Evolutionary conservation across 1,284 basidiomycete species (phyloP), one percentile per base, ranked within the genome.

Genomic region (Limonomyces culmigenus): DNA sequence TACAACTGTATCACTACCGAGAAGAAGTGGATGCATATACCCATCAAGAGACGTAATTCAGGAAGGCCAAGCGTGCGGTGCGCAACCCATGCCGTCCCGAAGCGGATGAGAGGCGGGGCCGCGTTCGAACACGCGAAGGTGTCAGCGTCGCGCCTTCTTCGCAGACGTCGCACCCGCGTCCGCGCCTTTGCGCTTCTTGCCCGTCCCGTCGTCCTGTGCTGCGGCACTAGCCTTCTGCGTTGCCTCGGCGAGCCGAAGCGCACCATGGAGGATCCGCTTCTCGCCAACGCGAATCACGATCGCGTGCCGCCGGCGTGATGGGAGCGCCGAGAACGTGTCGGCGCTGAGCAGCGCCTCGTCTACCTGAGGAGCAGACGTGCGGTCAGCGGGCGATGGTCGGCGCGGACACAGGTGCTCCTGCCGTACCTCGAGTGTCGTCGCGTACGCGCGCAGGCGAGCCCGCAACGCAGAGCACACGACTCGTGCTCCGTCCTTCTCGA

Each of bases 251-350:
- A 10, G 30, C 21, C 56, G 50, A 18, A 66, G 45, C 2, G 57
- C 48, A 8, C 53, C 51, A 8, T 51, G 50, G 33, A 91, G 47
- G 15, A 89, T 74, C 18, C 67, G 58, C 56, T 89, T 88, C 56
- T 92, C 87, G 4, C 84, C 84, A 18, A 84, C 48, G 27, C 87
- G 66, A 3, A 91, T 83, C 29, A 84, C 59, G 5, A 81, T 47
- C 1, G 88, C 84, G 40, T 76, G 62, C 39, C 62, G 59, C 45
- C 62, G 66, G 40, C 74, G 74, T 16, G 54, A 39, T 4, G 62
- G 42, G 3, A 67, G 49, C 51, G 29, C 43, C 42, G 20, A 37
- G 36, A 16, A 27, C 25, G n/a, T n/a, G n/a, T n/a, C n/a, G n/a
- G n/a, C n/a, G n/a, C n/a, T n/a, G n/a, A 68, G 52, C 2, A 77